Conservation (phyloP, 108 stramenopile species). For the Cyclostephanos tholiformis region DNA sequence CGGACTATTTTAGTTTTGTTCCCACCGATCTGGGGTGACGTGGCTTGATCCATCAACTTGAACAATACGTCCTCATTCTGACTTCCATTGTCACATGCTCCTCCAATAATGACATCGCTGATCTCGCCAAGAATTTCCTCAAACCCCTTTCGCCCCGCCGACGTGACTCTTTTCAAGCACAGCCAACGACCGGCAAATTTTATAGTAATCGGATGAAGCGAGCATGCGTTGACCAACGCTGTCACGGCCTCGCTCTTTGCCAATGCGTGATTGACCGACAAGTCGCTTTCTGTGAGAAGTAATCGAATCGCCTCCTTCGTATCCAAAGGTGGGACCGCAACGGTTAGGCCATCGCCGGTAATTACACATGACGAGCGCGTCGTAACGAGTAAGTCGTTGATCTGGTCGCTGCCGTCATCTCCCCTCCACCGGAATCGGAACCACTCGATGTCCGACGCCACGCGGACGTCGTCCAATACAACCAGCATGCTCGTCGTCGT, state of each 20-base stretch:
- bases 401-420: conserved; percentile 36
- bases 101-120: conserved; percentile 17
- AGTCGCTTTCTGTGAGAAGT: conserved; percentile 67
- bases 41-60: conserved; percentile 67
- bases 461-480: conserved; percentile 70
- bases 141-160: conserved; percentile 67
- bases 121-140: conserved; percentile 64
- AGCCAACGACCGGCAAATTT: conserved; percentile 80
- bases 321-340: conserved; percentile 70
- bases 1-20: conserved; percentile 71
- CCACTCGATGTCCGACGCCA: conserved; percentile 75
- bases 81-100: conserved; percentile 2
- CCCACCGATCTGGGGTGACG: conserved; percentile 73
- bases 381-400: conserved; percentile 66
- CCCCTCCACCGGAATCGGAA: conserved; percentile 61
- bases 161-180: conserved; percentile 70
- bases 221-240: conserved; percentile 63
- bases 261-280: conserved; percentile 54
- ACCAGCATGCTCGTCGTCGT: conserved; percentile 52
- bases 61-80: conserved; percentile 67
- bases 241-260: conserved; percentile 52
- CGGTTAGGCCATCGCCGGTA: conserved; percentile 50
- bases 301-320: conserved; percentile 64
- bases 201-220: conserved; percentile 73
- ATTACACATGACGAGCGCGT: conserved; percentile 44